A percentile compares a stretch with the other conserved stretches of the same genome.
phyloP scores from a whole-genome alignment of 345 rosid genomes.

The Orychophragmus violaceus region DNA sequence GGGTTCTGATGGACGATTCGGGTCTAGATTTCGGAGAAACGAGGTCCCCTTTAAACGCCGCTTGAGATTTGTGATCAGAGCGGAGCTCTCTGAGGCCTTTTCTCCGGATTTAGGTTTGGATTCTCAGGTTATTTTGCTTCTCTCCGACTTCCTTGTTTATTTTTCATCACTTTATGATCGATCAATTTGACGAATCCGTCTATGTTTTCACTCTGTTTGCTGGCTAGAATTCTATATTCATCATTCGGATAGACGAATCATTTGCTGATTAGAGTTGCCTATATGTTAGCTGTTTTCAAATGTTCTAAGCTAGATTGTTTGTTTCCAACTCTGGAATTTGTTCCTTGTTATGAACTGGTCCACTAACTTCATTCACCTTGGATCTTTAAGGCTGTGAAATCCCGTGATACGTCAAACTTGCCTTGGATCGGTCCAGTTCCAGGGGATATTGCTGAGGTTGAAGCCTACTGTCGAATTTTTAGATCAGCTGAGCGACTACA shows the following conservation, averaged over 20 bases:
- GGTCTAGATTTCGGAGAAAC: conserved; percentile 31
- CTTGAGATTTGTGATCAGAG: conserved; percentile 43
- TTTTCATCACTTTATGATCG: neutral
- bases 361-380: conserved; percentile 30
- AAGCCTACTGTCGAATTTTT: conserved; percentile 92
- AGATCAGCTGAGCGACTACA: conserved; percentile 80
- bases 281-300: too few species aligned
- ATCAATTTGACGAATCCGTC: too few species aligned
- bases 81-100: conserved; percentile 58
- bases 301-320: too few species aligned
- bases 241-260: neutral
- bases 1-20: conserved; percentile 18
- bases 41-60: conserved; percentile 32
- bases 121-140: conserved; percentile 51
- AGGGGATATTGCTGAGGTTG: conserved; percentile 94
- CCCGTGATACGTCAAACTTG: conserved; percentile 59
- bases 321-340: too few species aligned
- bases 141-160: neutral
- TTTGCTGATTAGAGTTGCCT: conserved; percentile 3
- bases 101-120: conserved; percentile 57
- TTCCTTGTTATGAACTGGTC: neutral
- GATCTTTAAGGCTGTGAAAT: conserved; percentile 37
- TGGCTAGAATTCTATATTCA: neutral
- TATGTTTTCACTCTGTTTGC: neutral
- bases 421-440: conserved; percentile 94